Evolutionary conservation across 2,329 filamentous ascomycete genomes (phyloP).

Genomic region (Mariannaea elegans): DNA sequence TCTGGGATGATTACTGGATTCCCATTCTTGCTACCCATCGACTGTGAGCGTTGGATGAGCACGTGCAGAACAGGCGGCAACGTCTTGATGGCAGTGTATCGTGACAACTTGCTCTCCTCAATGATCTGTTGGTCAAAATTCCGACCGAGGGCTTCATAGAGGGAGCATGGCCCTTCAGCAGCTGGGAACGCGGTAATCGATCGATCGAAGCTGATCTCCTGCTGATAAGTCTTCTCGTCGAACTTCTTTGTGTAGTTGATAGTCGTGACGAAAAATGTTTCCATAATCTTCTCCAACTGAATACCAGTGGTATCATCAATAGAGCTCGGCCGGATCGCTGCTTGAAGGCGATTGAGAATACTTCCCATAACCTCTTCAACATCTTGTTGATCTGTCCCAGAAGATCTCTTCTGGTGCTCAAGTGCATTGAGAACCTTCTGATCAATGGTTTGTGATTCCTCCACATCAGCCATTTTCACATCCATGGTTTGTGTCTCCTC

Average conservation of each 20-base stretch:
- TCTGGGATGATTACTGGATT: conserved; percentile 83
- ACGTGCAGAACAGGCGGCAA: conserved; percentile 89
- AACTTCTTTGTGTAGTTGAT: conserved; percentile 67
- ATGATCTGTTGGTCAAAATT: conserved; percentile 85
- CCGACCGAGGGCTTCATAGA: conserved; percentile 86
- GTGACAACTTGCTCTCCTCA: conserved; percentile 68
- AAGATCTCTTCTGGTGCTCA: conserved; percentile 56
- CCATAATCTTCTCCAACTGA: conserved; percentile 82
- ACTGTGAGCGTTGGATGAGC: conserved; percentile 84
- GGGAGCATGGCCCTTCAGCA: conserved; percentile 60
- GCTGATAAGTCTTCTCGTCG: conserved; percentile 50
- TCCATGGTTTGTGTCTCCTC: conserved; percentile 24
- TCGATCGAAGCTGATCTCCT: conserved; percentile 65
- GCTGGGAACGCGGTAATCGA: conserved; percentile 69
- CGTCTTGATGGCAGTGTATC: conserved; percentile 76
- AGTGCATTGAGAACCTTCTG: conserved; percentile 56
- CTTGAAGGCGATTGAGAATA: conserved; percentile 89
- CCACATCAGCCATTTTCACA: conserved; percentile 43
- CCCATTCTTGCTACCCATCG: conserved; percentile 77
- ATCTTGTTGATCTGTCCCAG: conserved; percentile 82
- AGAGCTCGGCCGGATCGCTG: conserved; percentile 79
- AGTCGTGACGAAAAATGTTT: conserved; percentile 71
- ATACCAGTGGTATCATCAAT: conserved; percentile 71
- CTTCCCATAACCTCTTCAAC: conserved; percentile 96
- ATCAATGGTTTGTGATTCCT: conserved; percentile 52